phyloP scores from a whole-genome alignment of 2,329 filamentous ascomycete species.

The Xylariaceae sp. region DNA sequence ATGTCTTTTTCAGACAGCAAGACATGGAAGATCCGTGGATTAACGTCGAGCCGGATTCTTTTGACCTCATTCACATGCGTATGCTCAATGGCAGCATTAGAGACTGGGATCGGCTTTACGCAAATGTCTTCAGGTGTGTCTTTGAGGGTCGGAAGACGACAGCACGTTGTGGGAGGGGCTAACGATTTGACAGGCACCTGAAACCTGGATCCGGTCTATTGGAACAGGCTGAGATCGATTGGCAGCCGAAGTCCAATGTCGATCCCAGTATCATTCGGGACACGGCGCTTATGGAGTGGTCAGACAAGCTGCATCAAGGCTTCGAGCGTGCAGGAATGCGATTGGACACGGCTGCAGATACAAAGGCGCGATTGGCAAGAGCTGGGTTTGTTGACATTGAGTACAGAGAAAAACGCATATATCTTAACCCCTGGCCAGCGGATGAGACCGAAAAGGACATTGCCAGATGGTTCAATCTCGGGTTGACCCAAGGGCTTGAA shows the following conservation, averaged over 20 bases:
- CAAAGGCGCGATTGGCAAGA: constrained; percentile 56
- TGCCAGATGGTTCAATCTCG: constrained; percentile 80
- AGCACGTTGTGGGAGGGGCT: too few species aligned
- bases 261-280: constrained; percentile 35
- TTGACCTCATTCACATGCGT: constrained; percentile 80
- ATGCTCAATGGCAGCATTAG: constrained; percentile 74
- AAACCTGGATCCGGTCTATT: constrained; percentile 70
- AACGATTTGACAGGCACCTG: constrained; percentile 66
- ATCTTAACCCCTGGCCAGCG: constrained; percentile 69
- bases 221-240: constrained; percentile 89
- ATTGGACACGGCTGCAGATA: constrained; percentile 56
- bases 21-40: constrained; percentile 77
- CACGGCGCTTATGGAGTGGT: constrained; percentile 65
- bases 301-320: constrained; percentile 61
- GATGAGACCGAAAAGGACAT: constrained; percentile 63
- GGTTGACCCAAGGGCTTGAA: constrained; percentile 68
- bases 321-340: constrained; percentile 63
- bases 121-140: constrained; percentile 61
- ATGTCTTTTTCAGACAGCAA: constrained; percentile 64
- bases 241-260: constrained; percentile 68
- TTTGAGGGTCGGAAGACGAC: too few species aligned
- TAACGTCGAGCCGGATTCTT: constrained; percentile 48
- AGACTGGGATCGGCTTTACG: constrained; percentile 72
- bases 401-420: constrained; percentile 64
- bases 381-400: constrained; percentile 78